These are phyloP conservation scores for Aeschynomene evenia DNA, from an alignment of 306 rosid genomes.

Conservation along the genomic window DNA sequence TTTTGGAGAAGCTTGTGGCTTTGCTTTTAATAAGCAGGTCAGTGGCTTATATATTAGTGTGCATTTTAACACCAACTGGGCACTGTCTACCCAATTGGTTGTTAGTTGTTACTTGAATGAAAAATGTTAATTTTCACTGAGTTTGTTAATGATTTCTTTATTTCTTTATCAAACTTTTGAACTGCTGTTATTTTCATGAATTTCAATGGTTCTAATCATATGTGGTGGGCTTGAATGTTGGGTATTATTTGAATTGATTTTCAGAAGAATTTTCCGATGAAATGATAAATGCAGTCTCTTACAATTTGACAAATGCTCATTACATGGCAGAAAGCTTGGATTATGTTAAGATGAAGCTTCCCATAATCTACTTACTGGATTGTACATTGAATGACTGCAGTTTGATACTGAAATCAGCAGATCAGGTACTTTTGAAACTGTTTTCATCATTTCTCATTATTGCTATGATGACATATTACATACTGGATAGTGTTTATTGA, in stretches of 20 bases:
- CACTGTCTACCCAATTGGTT: conserved; percentile 8
- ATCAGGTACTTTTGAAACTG: conserved; percentile 59
- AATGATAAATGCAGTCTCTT: conserved; percentile 25
- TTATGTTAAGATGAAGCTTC: conserved; percentile 50
- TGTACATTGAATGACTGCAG: conserved; percentile 87
- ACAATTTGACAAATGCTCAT: conserved; percentile 26
- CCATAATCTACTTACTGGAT: conserved; percentile 76
- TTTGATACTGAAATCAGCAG: conserved; percentile 57
- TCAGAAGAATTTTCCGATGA: conserved; percentile 22
- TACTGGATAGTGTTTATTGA: neutral
- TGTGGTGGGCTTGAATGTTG: conserved; percentile 20
- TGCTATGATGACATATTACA: neutral
- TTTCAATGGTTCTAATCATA: conserved; percentile 4
- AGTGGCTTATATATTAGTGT: neutral
- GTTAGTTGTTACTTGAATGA: neutral
- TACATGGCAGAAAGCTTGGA: conserved; percentile 54
- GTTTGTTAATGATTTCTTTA: conserved; percentile 4
- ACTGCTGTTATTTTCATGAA: conserved; percentile 7
- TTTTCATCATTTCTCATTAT: conserved; percentile 15
- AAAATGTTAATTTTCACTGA: conserved; percentile 9
- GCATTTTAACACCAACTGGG: neutral
- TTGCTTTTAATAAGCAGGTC: conserved; percentile 8
- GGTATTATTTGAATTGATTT: conserved; percentile 11
- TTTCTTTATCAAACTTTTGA: neutral
- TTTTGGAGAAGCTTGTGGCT: neutral